A percentile compares a stretch with the other conserved stretches of the same genome.
These are phyloP conservation scores for Colletotrichum abscissum DNA, from an alignment of 2,329 filamentous ascomycete genomes.

Conservation along the genomic window DNA sequence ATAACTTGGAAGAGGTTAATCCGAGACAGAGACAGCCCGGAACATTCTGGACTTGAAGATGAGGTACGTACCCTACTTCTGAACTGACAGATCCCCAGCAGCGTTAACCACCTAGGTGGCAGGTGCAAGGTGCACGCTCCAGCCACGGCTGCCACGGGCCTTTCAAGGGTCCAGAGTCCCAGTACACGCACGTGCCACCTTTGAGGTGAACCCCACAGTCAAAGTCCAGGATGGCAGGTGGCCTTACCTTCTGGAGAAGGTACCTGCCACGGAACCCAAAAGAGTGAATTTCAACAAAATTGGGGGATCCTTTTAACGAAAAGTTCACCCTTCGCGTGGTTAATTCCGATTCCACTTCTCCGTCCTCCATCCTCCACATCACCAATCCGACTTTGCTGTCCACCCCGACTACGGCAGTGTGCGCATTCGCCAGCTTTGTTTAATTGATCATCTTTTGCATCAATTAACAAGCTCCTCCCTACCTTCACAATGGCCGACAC, in stretches of 20 bases:
- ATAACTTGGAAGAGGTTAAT: slow-evolving; percentile 11
- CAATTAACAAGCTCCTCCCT: slow-evolving; percentile 1
- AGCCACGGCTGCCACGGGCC: neutral
- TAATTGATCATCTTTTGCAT: slow-evolving; percentile 24
- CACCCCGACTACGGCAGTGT: slow-evolving; percentile 12
- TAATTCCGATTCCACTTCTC: slow-evolving; percentile 33
- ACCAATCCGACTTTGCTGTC: slow-evolving; percentile 4
- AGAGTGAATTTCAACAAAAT: slow-evolving; percentile 38
- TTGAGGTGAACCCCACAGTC: slow-evolving; percentile 28
- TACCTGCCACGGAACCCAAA: slow-evolving; percentile 35
- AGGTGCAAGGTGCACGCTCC: slow-evolving; percentile 22
- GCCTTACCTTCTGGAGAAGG: slow-evolving; percentile 25
- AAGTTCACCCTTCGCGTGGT: slow-evolving; percentile 30
- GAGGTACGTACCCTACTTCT: neutral
- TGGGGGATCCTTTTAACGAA: slow-evolving; percentile 24
- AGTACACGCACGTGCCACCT: slow-evolving; percentile 27
- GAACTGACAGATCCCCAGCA: neutral
- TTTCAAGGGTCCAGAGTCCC: slow-evolving; percentile 29
- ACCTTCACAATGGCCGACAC: slow-evolving; percentile 59
- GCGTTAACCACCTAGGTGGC: neutral
- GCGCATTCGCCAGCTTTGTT: slow-evolving; percentile 15
- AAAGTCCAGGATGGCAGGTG: slow-evolving; percentile 28
- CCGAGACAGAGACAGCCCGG: neutral
- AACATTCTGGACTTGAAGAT: neutral
- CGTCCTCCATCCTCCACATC: slow-evolving; percentile 34